Evolutionary conservation across 192 early-diverging fungal species (phyloP).

Genomic region (Coemansia sp.): DNA sequence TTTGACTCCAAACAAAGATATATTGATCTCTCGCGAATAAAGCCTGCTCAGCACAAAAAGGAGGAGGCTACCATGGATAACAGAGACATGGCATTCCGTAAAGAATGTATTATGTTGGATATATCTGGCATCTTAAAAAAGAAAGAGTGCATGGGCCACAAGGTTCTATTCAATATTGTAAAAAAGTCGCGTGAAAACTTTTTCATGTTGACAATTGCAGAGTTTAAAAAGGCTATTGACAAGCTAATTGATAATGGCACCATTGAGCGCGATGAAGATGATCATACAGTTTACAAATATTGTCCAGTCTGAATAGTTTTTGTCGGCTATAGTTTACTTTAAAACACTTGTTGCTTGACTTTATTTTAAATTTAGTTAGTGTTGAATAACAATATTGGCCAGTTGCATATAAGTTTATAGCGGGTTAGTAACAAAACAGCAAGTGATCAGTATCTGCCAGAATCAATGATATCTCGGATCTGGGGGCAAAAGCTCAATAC

Average conservation of each 20-base stretch:
- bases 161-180: not conserved
- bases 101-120: constrained; percentile 1
- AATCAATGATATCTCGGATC: too few species aligned
- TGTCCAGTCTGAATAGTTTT: not conserved
- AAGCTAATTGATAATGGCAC: not conserved
- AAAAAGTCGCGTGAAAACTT: not conserved
- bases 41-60: constrained; percentile 19
- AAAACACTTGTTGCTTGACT: too few species aligned
- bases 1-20: constrained; percentile 78
- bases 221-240: constrained; percentile 5
- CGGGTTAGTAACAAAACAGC: too few species aligned
- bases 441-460: not conserved
- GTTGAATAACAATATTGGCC: too few species aligned
- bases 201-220: constrained; percentile 2
- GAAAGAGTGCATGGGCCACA: not conserved
- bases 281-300: not conserved
- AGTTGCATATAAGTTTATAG: too few species aligned
- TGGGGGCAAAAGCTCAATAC: too few species aligned
- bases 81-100: not conserved
- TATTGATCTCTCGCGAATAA: constrained; percentile 80
- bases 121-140: not conserved
- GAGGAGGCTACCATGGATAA: not conserved
- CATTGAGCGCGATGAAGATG: constrained; percentile 3
- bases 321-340: not conserved
- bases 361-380: too few species aligned